Conservation (phyloP, 202 grass and related monocot genomes). For the Panicum virgatum region DNA sequence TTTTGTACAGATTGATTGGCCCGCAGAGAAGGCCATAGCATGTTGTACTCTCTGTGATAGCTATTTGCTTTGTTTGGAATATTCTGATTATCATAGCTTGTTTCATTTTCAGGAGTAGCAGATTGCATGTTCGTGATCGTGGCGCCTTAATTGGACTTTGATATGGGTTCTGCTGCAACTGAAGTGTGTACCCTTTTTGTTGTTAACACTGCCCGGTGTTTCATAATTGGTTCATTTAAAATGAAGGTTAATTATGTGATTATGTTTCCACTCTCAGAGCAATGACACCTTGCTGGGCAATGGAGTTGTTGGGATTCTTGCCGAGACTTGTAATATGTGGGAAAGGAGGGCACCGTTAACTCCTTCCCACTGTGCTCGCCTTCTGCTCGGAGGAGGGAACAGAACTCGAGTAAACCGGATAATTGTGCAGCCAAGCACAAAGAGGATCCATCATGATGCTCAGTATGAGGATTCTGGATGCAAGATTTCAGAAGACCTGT, state of each 20-base stretch:
- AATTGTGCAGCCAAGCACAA: slow-evolving; percentile 88
- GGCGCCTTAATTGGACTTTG: not conserved
- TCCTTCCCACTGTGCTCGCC: slow-evolving; percentile 83
- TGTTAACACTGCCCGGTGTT: not conserved
- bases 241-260: not conserved
- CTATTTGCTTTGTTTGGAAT: not conserved
- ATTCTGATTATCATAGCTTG: not conserved
- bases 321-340: slow-evolving; percentile 91
- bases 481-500: slow-evolving; percentile 82
- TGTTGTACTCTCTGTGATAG: not conserved
- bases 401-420: slow-evolving; percentile 65
- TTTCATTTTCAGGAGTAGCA: slow-evolving; percentile 19
- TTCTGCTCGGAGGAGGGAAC: slow-evolving; percentile 63
- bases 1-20: not conserved
- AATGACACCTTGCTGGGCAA: slow-evolving; percentile 74
- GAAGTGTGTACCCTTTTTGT: slow-evolving; percentile 21
- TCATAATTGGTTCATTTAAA: not conserved
- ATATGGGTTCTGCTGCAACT: slow-evolving; percentile 39
- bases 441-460: slow-evolving; percentile 81
- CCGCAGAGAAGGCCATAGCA: not conserved
- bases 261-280: slow-evolving; percentile 45
- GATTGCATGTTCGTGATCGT: not conserved
- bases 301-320: slow-evolving; percentile 80
- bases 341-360: slow-evolving; percentile 83
- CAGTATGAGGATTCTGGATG: slow-evolving; percentile 93